Conservation (phyloP, 306 rosid species). For the Erythrophleum fordii region DNA sequence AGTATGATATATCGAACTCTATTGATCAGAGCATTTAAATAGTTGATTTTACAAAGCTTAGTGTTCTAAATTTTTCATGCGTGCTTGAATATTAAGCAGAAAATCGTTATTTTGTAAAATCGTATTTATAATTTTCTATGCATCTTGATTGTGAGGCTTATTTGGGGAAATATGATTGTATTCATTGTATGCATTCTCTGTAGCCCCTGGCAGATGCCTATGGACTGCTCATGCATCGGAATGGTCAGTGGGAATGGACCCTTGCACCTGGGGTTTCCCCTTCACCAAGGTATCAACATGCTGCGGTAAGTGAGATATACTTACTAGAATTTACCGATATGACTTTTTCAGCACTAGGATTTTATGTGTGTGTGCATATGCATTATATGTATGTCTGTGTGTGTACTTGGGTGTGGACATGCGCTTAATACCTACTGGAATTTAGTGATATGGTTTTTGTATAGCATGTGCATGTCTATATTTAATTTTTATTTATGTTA, state of each 20-base stretch:
- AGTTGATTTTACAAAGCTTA: conserved; percentile 29
- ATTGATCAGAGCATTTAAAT: conserved; percentile 24
- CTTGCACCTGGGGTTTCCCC: conserved; percentile 99
- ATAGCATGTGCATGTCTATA: too few species aligned
- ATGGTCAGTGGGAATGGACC: conserved; percentile 99
- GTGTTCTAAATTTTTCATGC: conserved; percentile 18
- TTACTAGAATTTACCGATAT: conserved; percentile 20
- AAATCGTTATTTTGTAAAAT: neutral
- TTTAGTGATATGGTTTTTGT: too few species aligned
- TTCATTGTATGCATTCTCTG: conserved; percentile 29
- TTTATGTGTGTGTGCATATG: too few species aligned
- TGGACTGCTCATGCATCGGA: conserved; percentile 93
- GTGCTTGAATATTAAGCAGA: conserved; percentile 28
- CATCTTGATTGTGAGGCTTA: conserved; percentile 23
- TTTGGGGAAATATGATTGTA: conserved; percentile 17
- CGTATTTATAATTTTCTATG: conserved; percentile 1
- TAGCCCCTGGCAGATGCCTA: conserved; percentile 95
- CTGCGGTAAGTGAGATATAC: conserved; percentile 76
- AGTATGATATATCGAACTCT: conserved; percentile 54
- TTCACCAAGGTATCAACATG: conserved; percentile 92
- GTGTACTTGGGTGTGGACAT: too few species aligned
- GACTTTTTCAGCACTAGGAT: neutral
- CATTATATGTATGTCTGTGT: too few species aligned
- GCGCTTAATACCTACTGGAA: too few species aligned
- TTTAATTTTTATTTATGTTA: too few species aligned